Evolutionary conservation across 2,329 filamentous ascomycete genomes (phyloP).

Genomic region (Biscogniauxia marginata): DNA sequence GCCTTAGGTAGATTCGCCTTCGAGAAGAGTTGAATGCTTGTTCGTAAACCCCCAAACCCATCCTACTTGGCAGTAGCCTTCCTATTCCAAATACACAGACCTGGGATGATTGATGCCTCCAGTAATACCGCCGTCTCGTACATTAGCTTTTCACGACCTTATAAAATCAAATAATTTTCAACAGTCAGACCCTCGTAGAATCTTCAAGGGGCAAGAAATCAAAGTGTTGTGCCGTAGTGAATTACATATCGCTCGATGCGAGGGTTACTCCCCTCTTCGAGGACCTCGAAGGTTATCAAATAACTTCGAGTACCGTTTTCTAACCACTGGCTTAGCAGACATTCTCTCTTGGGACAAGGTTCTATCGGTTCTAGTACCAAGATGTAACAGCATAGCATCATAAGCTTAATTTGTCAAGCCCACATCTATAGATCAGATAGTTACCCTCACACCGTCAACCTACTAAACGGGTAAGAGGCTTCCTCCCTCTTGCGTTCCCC

Average conservation of each 20-base stretch:
- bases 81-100: background rate
- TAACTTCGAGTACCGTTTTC: background rate
- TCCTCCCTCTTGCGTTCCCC: too few species aligned
- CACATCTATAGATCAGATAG: background rate
- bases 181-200: background rate
- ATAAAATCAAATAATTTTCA: background rate
- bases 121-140: background rate
- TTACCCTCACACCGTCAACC: background rate
- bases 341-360: background rate
- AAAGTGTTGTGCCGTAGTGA: background rate
- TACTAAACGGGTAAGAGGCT: background rate
- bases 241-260: background rate
- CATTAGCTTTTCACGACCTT: background rate
- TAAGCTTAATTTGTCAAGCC: background rate
- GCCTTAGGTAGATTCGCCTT: background rate
- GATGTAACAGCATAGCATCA: background rate
- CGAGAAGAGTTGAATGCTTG: background rate
- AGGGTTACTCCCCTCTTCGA: too few species aligned
- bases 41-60: background rate
- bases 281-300: background rate
- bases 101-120: background rate
- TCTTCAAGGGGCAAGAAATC: background rate
- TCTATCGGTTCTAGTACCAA: background rate
- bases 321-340: too few species aligned
- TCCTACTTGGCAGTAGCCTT: background rate